phyloP scores from a whole-genome alignment of 2,329 filamentous ascomycete species.

The Monosporascus sp. region DNA sequence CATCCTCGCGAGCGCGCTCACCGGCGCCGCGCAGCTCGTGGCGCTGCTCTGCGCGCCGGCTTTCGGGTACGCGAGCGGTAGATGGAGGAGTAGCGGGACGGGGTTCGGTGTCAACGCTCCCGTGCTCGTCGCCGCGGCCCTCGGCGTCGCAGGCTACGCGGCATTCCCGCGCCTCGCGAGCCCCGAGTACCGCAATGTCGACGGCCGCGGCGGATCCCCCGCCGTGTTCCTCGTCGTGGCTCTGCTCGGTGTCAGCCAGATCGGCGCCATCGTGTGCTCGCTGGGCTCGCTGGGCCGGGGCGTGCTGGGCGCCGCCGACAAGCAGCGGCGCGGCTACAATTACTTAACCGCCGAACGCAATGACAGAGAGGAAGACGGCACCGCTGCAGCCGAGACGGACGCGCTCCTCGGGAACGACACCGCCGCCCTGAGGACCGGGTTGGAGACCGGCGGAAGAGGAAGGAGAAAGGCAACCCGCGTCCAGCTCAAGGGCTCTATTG shows the following conservation, averaged over 20 bases:
- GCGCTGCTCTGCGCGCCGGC: slow-evolving; percentile 79
- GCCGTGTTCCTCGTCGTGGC: slow-evolving; percentile 71
- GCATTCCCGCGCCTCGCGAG: slow-evolving; percentile 70
- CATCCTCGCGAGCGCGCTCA: slow-evolving; percentile 78
- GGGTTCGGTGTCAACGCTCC: slow-evolving; percentile 65
- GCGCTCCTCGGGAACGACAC: slow-evolving; percentile 20
- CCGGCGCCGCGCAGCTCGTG: slow-evolving; percentile 81
- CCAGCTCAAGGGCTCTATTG: slow-evolving; percentile 83
- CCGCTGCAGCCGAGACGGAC: slow-evolving; percentile 25
- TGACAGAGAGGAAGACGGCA: slow-evolving; percentile 7
- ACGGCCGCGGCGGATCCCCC: slow-evolving; percentile 61
- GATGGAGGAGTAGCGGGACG: slow-evolving; percentile 32
- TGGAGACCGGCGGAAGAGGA: slow-evolving; percentile 9
- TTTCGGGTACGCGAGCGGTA: slow-evolving; percentile 76
- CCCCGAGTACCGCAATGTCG: slow-evolving; percentile 63
- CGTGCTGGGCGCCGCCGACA: slow-evolving; percentile 49
- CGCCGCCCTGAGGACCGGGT: not conserved
- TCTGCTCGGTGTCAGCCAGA: slow-evolving; percentile 86
- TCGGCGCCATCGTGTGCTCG: slow-evolving; percentile 92
- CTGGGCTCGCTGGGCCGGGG: slow-evolving; percentile 82
- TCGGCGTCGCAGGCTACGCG: slow-evolving; percentile 74
- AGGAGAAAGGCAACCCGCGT: slow-evolving; percentile 38
- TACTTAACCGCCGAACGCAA: not conserved
- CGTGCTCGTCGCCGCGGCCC: slow-evolving; percentile 62
- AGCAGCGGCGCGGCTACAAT: no score